These are phyloP conservation scores for Botrytis squamosa DNA, from an alignment of 2,329 filamentous ascomycete genomes.

Conservation along the genomic window DNA sequence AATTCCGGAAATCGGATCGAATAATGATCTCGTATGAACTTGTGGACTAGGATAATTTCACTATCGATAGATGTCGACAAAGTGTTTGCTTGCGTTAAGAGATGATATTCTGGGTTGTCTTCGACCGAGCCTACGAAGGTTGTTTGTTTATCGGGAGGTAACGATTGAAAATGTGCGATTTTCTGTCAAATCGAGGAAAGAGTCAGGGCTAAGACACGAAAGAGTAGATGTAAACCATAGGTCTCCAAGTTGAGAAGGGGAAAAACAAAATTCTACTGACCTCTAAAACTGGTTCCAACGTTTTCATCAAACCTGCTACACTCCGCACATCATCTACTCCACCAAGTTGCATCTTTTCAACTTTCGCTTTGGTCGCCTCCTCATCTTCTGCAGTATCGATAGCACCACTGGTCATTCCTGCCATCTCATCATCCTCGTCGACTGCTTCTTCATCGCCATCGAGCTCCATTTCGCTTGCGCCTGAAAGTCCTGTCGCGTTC, in stretches of 20 bases:
- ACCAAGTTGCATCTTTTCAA: conserved; percentile 79
- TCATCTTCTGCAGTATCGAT: conserved; percentile 51
- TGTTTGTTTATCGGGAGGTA: conserved; percentile 62
- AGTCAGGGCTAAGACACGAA: conserved; percentile 66
- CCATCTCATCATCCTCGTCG: conserved; percentile 60
- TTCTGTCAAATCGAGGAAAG: conserved; percentile 60
- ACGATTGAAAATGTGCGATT: conserved; percentile 73
- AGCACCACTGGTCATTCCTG: conserved; percentile 44
- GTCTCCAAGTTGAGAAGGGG: conserved; percentile 38
- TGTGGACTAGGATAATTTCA: conserved; percentile 90
- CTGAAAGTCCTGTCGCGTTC: conserved; percentile 34
- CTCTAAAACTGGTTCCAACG: conserved; percentile 76
- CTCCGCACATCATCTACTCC: conserved; percentile 74
- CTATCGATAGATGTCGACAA: conserved; percentile 90
- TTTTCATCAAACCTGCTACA: conserved; percentile 78
- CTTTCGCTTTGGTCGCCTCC: conserved; percentile 71
- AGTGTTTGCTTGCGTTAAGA: conserved; percentile 84
- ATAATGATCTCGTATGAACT: conserved; percentile 95
- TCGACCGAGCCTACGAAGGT: conserved; percentile 78
- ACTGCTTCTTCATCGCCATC: conserved; percentile 60
- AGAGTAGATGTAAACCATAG: conserved; percentile 61
- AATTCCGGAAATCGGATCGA: conserved; percentile 91
- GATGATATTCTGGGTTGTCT: conserved; percentile 87
- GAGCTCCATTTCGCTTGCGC: conserved; percentile 53
- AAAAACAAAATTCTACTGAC: conserved; percentile 53